Base-by-base conservation (phyloP, 768 basidiomycete species). In the Suillus subalutaceus region DNA sequence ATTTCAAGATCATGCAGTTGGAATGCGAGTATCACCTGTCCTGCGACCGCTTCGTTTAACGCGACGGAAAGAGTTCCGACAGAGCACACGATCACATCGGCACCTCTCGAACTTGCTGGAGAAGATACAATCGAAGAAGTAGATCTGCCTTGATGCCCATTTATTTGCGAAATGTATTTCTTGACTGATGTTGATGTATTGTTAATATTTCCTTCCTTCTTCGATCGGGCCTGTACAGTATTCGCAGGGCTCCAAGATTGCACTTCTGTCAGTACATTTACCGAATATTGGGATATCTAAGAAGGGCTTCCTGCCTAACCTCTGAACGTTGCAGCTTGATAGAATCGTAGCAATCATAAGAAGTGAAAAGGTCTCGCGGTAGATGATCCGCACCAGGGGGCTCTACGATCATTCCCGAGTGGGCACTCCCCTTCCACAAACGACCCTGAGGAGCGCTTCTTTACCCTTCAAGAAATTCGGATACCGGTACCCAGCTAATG, bases 1-100 rank as follows among this genome's bases (percentile, higher is more conserved):
- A 56, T 37, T 35, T 35, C 55, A 56, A 37, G 35, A 56, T 56
- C 55, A 35, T 56, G 55, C 32, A 56, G 20, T 35, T 56, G 20
- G 55, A 56, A 18, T 56, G 12, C 35, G 20, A 37, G 12, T 56
- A 56, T 56, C 35, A 56, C 55, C 20, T 56, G 32, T 32, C 18
- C 18, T 12, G 32, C 12, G 6, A 7, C 3, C 6, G 20, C 35
- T 37, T 37, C 55, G 32, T 35, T 30, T 35, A 20, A 18, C 16
- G 30, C 30, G 18, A 18, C 5, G 30, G 16, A 30, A 15, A 16
- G 53, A 32, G 16, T 32, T 7, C 16, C 30, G 26, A 56, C 20
- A 7, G 12, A 35, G 37, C 7, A 56, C 35, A 37, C n/a, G 2
- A n/a, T 35, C 10, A 35, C 6, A n/a, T n/a, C 55, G 55, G 10